Evolutionary conservation across 768 basidiomycete genomes (phyloP), one percentile per base, ranked within the genome.

Genomic region (Boletus coccyginus): DNA sequence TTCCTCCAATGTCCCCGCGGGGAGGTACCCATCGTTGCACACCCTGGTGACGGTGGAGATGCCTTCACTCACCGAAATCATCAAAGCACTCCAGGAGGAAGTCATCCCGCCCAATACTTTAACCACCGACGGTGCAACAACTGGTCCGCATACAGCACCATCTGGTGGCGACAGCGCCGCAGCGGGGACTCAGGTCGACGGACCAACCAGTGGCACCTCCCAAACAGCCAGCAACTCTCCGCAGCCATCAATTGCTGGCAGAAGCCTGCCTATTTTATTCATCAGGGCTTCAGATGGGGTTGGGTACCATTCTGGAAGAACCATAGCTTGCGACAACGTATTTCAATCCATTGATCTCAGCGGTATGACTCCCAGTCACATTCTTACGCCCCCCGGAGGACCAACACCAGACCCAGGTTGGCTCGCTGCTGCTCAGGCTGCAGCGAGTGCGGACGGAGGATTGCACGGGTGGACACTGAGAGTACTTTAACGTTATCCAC

Each of bases 241-340:
- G 38, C 74, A 79, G 43, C 65, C 83, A 32, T 74, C 83, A n/a
- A 81, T 90, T 46, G 68, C 83, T 3, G 86, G 87, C 9, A 82
- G 87, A 50, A 89, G 80, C 60, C 76, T 94, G 6, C 92, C 92
- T 0, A 66, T 94, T 61, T 69, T 94, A 39, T 93, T 94, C 67
- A 92, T 94, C 55, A 84, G 92, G 33, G 77, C 87, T 16, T 81
- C 77, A 41, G 92, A 94, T 63, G 90, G 92, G n/a, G 85, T 93
- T 32, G 92, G 92, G 5, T 94, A 92, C 69, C 90, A 92, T 68
- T 92, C 92, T 21, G 91, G 91, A 38, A 82, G 90, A 59, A 89
- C 87, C 42, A 84, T 94, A 55, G 81, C 89, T 17, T 90, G 88
- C 67, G 91, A 93, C 68, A 89, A 89, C 65, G 81, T 89, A 17